A percentile compares a stretch with the other conserved stretches of the same genome.
phyloP scores from a whole-genome alignment of 495 filamentous ascomycete species.

The Xylaria sp. region DNA sequence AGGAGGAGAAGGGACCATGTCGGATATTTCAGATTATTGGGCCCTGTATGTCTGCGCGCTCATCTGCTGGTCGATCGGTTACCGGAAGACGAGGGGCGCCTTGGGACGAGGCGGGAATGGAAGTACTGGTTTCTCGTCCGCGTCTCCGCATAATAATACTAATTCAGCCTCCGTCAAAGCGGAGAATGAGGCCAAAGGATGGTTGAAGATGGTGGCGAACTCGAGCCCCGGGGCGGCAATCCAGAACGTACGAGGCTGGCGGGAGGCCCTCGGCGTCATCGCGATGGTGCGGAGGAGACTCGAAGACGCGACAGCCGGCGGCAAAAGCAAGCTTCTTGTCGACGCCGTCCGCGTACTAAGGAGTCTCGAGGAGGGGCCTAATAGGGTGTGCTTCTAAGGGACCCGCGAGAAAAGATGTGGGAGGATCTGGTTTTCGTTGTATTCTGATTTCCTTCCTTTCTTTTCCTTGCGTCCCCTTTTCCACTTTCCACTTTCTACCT shows the following conservation, averaged over 20 bases:
- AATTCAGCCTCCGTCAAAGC: slow-evolving; percentile 27
- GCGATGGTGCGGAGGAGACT: slow-evolving; percentile 47
- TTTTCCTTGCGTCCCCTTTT: slow-evolving; percentile 18
- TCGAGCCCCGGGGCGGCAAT: slow-evolving; percentile 39
- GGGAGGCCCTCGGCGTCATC: slow-evolving; percentile 47
- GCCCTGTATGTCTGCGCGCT: slow-evolving; percentile 55
- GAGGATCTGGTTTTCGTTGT: background rate
- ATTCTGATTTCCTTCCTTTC: slow-evolving; percentile 31
- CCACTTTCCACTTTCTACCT: background rate
- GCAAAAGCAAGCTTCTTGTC: slow-evolving; percentile 48
- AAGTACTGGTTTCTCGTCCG: slow-evolving; percentile 24
- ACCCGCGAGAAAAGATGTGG: background rate
- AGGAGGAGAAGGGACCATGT: slow-evolving; percentile 33
- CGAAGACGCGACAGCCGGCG: slow-evolving; percentile 49
- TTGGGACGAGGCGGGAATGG: background rate
- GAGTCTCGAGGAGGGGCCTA: slow-evolving; percentile 49
- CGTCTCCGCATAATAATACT: slow-evolving; percentile 31
- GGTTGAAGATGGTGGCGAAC: slow-evolving; percentile 37
- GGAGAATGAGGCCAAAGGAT: slow-evolving; percentile 33
- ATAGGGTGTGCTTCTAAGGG: slow-evolving; percentile 48
- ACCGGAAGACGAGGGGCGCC: slow-evolving; percentile 37
- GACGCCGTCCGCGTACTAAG: slow-evolving; percentile 53
- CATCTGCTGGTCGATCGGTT: slow-evolving; percentile 54
- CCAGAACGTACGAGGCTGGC: slow-evolving; percentile 36
- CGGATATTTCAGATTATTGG: slow-evolving; percentile 57